Evolutionary conservation across 805 yeast species (phyloP), one percentile per base, ranked within the genome.

Genomic region (Vanderwaltozyma tropicalis): DNA sequence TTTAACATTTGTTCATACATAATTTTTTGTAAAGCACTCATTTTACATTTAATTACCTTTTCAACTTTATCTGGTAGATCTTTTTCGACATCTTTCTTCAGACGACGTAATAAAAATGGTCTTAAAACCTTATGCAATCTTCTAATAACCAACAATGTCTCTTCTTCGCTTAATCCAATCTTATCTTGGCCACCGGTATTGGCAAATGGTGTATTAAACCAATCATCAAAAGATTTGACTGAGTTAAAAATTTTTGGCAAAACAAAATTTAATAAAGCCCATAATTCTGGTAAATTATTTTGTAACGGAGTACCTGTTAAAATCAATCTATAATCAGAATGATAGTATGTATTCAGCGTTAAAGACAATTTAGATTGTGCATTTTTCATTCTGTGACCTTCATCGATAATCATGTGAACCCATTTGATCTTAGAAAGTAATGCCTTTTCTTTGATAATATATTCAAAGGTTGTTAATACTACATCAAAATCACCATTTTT

Each of bases 191-290:
- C 68, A 41, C 94, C 94, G 14, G 92, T 78, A 46, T 80, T 82
- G 4, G 88, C 89, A 62, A 83, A 83, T 5, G 94, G 94, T 0
- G 94, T 83, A 52, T 83, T 83, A 55, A 83, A 83, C 94, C 94
- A 83, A 54, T 83, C 94, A 53, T 83, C 92, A 53, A 83, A 83
- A 7, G 89, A 78, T 53, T 83, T 80, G 10, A 80, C 92, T 26
- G 92, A 82, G 53, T 82, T 83, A 69, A 83, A 83, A 57, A 83
- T 79, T 51, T 81, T 80, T 7, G 94, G 94, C 44, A 83, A 68
- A 16, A 81, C 89, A 50, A 83, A 83, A 56, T 83, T 83, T 50
- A 83, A 64, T 45, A 83, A 67, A 0, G 94, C 89, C 94, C 94
- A 83, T 40, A 83, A 67, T 59, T 83, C 94, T 1, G 94, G 94